Conservation (phyloP, 176 grass and related monocot genomes). For the Avena atlantica region DNA sequence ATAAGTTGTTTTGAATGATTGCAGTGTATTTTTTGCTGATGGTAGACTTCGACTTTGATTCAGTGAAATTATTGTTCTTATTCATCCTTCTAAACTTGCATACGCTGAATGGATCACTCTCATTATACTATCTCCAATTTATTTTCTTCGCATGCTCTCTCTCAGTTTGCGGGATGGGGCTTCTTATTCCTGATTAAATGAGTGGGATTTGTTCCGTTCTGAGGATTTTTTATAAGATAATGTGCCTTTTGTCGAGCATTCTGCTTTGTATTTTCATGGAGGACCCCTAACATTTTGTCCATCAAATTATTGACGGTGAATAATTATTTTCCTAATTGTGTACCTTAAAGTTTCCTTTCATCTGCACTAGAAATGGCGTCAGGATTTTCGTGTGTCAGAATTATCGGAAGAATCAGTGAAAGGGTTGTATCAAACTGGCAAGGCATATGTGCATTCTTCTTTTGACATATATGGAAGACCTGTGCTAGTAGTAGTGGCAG, state of each 20-base stretch:
- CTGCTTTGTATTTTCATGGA: conserved; percentile 26
- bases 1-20: neutral
- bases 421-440: conserved; percentile 71
- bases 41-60: neutral
- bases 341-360: conserved; percentile 38
- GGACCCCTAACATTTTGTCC: neutral
- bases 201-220: neutral
- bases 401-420: conserved; percentile 82
- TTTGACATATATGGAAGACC: conserved; percentile 70
- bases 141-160: neutral
- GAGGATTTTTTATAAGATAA: neutral
- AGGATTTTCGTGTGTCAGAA: conserved; percentile 69
- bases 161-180: neutral
- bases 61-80: neutral
- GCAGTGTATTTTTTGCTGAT: neutral
- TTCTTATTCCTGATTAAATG: conserved; percentile 6
- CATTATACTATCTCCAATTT: neutral
- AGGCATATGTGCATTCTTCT: conserved; percentile 86
- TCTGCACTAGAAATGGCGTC: conserved; percentile 78
- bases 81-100: conserved; percentile 6
- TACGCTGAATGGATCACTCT: neutral
- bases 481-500: conserved; percentile 76
- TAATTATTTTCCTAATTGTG: neutral
- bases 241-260: conserved; percentile 7
- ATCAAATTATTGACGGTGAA: neutral